A percentile compares a stretch with the other conserved stretches of the same genome.
Conservation (phyloP, 2,329 filamentous ascomycete genomes). For the Xylariaceae sp. region DNA sequence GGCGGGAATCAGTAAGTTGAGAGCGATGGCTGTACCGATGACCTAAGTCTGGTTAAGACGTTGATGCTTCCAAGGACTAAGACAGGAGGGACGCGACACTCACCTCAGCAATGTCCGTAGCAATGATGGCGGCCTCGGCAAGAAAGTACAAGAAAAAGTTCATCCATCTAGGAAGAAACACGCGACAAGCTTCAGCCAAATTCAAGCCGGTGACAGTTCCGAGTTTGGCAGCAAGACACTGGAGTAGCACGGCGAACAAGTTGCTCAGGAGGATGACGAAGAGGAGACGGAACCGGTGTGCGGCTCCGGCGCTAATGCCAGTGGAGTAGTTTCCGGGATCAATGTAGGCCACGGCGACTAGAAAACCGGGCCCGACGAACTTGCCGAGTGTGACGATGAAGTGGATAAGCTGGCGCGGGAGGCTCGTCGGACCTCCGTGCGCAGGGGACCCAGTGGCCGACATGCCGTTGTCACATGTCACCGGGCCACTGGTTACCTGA, state of each 20-base stretch:
- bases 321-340: conserved; percentile 66
- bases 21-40: conserved; percentile 64
- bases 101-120: conserved; percentile 65
- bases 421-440: conserved; percentile 14
- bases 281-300: conserved; percentile 59
- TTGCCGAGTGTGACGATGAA: conserved; percentile 44
- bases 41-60: conserved; percentile 39
- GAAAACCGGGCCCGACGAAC: conserved; percentile 64
- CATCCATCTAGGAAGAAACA: conserved; percentile 60
- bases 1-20: conserved; percentile 59
- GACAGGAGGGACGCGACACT: conserved; percentile 10
- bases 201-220: conserved; percentile 65
- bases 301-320: conserved; percentile 62
- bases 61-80: too few relatives aligned
- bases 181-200: conserved; percentile 60
- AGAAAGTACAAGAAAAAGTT: conserved; percentile 57
- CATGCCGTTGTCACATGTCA: conserved; percentile 1
- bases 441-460: conserved; percentile 2
- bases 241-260: conserved; percentile 65
- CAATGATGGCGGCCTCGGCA: conserved; percentile 63
- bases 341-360: conserved; percentile 56
- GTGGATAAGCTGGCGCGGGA: conserved; percentile 21
- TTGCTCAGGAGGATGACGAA: conserved; percentile 67
- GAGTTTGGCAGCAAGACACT: conserved; percentile 63
- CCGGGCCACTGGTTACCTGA: conserved; percentile 16